Conservation (phyloP, 1,139 yeast species). For the Zhuliangozyma parablackwelliae region DNA sequence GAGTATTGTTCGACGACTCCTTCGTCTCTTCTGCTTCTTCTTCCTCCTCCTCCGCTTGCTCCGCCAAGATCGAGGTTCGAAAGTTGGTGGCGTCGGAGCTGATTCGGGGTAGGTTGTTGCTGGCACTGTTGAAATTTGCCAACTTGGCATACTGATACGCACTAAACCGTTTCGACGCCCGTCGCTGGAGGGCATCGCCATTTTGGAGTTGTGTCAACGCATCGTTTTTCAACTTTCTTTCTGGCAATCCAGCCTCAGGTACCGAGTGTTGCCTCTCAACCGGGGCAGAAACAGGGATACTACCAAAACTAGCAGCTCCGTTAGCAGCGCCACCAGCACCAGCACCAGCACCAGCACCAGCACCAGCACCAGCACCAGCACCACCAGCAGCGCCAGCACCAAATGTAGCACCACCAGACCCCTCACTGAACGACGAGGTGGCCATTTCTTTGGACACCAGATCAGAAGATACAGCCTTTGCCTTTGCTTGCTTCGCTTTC, state of each 20-base stretch:
- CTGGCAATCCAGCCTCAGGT: too few relatives aligned
- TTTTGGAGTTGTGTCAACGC: conserved; percentile 76
- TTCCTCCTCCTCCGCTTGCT: background rate
- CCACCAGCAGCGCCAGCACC: too few relatives aligned
- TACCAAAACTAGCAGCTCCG: too few relatives aligned
- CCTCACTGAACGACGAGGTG: background rate
- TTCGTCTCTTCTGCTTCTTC: background rate
- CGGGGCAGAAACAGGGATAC: too few relatives aligned
- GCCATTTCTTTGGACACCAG: conserved; percentile 3
- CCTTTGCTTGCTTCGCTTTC: conserved; percentile 69
- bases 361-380: too few relatives aligned
- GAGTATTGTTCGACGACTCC: background rate
- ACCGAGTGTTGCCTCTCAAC: too few relatives aligned
- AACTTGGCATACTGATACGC: conserved; percentile 89
- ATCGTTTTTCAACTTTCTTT: conserved; percentile 22
- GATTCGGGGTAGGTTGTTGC: conserved; percentile 20
- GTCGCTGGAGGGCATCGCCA: conserved; percentile 76
- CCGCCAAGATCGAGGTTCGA: conserved; percentile 1
- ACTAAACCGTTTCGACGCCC: conserved; percentile 89
- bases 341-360: too few relatives aligned
- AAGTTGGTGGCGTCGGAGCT: conserved; percentile 6
- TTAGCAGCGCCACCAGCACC: too few relatives aligned
- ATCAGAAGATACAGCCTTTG: conserved; percentile 33
- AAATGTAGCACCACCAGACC: too few relatives aligned
- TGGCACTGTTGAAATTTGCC: conserved; percentile 39